Conservation (phyloP, 768 basidiomycete genomes). For the Suillus weaverae region DNA sequence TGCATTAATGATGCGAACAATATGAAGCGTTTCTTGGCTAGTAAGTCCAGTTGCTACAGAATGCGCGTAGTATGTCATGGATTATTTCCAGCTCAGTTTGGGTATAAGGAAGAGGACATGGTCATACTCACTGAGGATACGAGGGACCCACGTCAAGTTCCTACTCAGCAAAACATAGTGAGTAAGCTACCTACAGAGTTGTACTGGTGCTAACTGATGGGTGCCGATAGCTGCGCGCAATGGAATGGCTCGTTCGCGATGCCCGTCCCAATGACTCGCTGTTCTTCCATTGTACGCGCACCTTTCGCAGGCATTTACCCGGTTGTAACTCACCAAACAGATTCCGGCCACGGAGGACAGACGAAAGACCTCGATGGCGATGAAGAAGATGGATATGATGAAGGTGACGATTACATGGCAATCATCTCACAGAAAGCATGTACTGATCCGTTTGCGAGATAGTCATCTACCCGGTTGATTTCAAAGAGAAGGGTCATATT, state of each 20-base stretch:
- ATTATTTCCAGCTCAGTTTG: slow-evolving; percentile 47
- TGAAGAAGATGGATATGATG: slow-evolving; percentile 82
- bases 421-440: neutral
- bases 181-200: slow-evolving; percentile 18
- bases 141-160: slow-evolving; percentile 55
- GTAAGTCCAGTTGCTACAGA: slow-evolving; percentile 41
- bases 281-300: slow-evolving; percentile 69
- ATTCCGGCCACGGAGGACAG: slow-evolving; percentile 95
- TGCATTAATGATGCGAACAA: slow-evolving; percentile 93
- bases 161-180: slow-evolving; percentile 83
- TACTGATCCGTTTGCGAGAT: neutral
- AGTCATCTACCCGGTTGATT: slow-evolving; percentile 89
- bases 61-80: neutral
- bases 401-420: slow-evolving; percentile 45
- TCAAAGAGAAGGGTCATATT: slow-evolving; percentile 68
- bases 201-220: slow-evolving; percentile 1
- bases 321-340: slow-evolving; percentile 35
- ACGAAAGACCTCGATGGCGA: slow-evolving; percentile 81
- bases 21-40: slow-evolving; percentile 70
- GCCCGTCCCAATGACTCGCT: slow-evolving; percentile 83
- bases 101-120: slow-evolving; percentile 78
- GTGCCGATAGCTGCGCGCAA: slow-evolving; percentile 59
- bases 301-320: neutral
- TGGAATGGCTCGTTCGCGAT: slow-evolving; percentile 88
- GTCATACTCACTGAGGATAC: slow-evolving; percentile 84